These are phyloP conservation scores for Fusarium sp. DNA, from an alignment of 2,329 filamentous ascomycete genomes.

Conservation along the genomic window DNA sequence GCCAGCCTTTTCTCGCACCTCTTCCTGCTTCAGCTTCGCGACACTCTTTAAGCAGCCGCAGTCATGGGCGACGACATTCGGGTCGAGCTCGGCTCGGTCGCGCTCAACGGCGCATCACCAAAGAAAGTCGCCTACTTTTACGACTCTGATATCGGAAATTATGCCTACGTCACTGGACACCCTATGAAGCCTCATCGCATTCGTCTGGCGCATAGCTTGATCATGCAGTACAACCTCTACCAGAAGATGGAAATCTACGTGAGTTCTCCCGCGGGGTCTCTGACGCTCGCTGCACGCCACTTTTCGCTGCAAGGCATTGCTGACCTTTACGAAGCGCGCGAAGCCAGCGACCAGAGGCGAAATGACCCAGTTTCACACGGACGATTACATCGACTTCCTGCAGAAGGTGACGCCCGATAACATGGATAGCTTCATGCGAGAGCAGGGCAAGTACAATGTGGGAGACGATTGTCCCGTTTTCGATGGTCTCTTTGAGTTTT, in stretches of 20 bases:
- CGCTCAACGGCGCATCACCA: constrained; percentile 59
- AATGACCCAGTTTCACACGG: constrained; percentile 93
- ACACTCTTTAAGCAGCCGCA: constrained; percentile 27
- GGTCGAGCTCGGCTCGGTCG: constrained; percentile 57
- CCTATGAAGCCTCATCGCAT: constrained; percentile 99
- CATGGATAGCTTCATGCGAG: constrained; percentile 92
- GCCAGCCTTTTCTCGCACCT: constrained; percentile 10
- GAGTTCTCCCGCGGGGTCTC: constrained; percentile 54
- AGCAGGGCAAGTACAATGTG: constrained; percentile 94
- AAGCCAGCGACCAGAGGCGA: constrained; percentile 91
- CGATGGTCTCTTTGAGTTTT: constrained; percentile 97
- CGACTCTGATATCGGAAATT: constrained; percentile 97
- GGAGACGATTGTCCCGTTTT: constrained; percentile 98
- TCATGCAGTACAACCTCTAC: constrained; percentile 96
- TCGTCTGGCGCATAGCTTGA: constrained; percentile 92
- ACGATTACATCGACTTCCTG: constrained; percentile 95
- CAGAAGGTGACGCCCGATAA: constrained; percentile 97
- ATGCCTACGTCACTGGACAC: constrained; percentile 95
- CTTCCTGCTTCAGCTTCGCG: constrained; percentile 24
- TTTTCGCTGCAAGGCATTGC: neutral
- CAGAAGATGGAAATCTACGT: constrained; percentile 97
- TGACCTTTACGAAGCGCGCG: constrained; percentile 70
- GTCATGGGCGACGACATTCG: constrained; percentile 55
- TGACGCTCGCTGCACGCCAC: neutral
- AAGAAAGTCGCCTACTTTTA: constrained; percentile 99